Base-by-base conservation (phyloP, 768 basidiomycete species). In the Tephrocybe sp. region DNA sequence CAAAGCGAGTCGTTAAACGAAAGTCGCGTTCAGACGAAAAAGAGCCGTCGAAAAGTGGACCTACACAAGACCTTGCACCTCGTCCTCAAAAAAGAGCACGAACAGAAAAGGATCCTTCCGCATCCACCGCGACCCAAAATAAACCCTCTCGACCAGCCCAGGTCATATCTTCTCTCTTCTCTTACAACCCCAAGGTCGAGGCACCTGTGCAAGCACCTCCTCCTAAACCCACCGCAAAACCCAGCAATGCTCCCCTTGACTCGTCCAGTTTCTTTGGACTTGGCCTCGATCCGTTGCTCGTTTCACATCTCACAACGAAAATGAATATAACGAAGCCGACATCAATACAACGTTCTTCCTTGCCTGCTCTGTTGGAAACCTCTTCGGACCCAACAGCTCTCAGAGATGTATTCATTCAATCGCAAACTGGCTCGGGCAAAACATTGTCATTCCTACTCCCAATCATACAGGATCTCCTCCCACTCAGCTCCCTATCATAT, bases 351-450 rank as follows among this genome's bases (percentile, higher is more conserved):
- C 79, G 87, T 51, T 83, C 86, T 7, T 77, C 85, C n/a, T 75
- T 98, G 35, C 77, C 89, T 3, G 62, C 75, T 27, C 69, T 70
- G 44, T 64, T 74, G 21, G 69, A 64, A 31, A 59, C 68, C 7
- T 51, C 62, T 7, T 65, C 74, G 0, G 56, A 68, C 22, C 71
- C 65, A 54, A 69, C 68, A 52, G 54, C 58, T 40, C 70, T 72
- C 41, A 76, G 88, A 51, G 93, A 96, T 67, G 81, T 89, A 12
- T 95, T 97, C 67, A 90, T 98, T 48, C 95, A 97, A 67, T 91
- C 93, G 11, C 94, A 98, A 65, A 98, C 96, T 8, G 96, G 96
- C 47, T 98, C 95, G 0, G 96, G 96, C 62, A 98, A 98, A 70
- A 98, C 95, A 0, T 72, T 98, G 19, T 82, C 94, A 3, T 98